Conservation (phyloP, 2,329 filamentous ascomycete species). For the Trichoderma koningii region DNA sequence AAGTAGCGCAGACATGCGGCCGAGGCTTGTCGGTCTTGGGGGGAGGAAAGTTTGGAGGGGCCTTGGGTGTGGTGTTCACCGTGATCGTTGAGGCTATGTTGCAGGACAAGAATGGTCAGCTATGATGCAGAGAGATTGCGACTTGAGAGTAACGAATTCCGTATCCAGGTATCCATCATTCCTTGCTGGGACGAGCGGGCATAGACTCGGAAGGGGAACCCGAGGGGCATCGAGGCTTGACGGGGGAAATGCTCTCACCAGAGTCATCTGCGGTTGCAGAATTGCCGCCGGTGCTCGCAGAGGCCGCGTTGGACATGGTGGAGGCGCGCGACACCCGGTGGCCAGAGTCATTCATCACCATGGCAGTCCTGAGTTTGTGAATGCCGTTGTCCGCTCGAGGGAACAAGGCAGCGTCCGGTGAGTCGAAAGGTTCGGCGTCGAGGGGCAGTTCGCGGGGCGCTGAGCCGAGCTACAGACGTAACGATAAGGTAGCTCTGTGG, state of each 20-base stretch:
- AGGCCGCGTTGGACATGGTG: constrained; percentile 43
- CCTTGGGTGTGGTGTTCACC: constrained; percentile 50
- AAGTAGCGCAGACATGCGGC: constrained; percentile 90
- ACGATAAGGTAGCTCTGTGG: constrained; percentile 6
- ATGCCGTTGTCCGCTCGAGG: constrained; percentile 24
- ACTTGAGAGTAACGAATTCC: too few relatives aligned
- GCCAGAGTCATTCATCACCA: constrained; percentile 47
- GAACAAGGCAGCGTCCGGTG: constrained; percentile 31
- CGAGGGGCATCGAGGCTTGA: constrained; percentile 40
- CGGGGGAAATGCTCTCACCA: constrained; percentile 41
- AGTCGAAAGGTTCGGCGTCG: constrained; percentile 25
- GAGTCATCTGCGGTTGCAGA: constrained; percentile 40
- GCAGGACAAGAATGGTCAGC: constrained; percentile 36
- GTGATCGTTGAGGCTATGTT: constrained; percentile 52
- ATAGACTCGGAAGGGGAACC: constrained; percentile 32
- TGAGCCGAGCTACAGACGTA: constrained; percentile 27
- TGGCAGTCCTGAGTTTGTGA: constrained; percentile 33
- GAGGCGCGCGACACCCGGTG: constrained; percentile 42
- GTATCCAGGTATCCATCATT: neutral
- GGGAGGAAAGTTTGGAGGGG: constrained; percentile 62
- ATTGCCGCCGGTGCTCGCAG: constrained; percentile 33
- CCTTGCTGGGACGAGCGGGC: constrained; percentile 24
- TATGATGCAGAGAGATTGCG: constrained; percentile 22
- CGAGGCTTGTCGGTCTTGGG: constrained; percentile 97
- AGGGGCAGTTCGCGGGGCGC: constrained; percentile 32